Base-by-base conservation (phyloP, 768 basidiomycete species). In the Leccinum incarnatum region DNA sequence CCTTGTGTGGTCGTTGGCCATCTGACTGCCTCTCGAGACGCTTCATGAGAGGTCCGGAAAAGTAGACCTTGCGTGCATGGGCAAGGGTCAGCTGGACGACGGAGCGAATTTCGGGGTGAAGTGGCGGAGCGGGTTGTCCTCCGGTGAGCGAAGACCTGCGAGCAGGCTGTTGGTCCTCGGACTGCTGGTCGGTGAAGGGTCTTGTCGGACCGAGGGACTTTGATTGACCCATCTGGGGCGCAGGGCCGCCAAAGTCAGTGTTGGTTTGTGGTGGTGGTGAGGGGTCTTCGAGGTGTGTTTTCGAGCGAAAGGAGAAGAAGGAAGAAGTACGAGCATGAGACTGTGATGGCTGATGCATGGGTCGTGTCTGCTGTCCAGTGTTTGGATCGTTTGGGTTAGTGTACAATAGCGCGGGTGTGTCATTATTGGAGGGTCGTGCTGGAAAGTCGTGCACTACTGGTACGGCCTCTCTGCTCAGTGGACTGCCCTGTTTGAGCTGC, bases 61-160 rank as follows among this genome's bases (percentile, higher is more conserved):
- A 92, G 73, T 94, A 94, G 7, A 94, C 80, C 68, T 94, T 94
- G 76, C 87, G 89, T 0, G 87, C 84, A 67, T 93, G 92, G 12
- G 88, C 85, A 45, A 84, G 75, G 23, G 85, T 88, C 52, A 93
- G 78, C 56, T 83, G 81, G 29, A 93, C 87, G 55, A 91, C 82
- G 3, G 89, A 91, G 49, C 87, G 84, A 54, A 93, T 92, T 74
- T 93, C 91, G 8, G 89, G 86, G 71, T 93, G 91, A 17, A 92
- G 75, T 14, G 80, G 80, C 1, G 79, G 52, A n/a, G 67, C 0
- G 23, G 62, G 53, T 19, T 63, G 68, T 15, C 53, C 58, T 6
- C 36, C 61, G 1, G 60, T 53, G 5, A 65, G 53, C 0, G 71
- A 73, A 3, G 59, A 42, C 52, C 66, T 63, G 4, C 72, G 71